phyloP scores from a whole-genome alignment of 257 asterid genomes.

The Eustoma russellianum region DNA sequence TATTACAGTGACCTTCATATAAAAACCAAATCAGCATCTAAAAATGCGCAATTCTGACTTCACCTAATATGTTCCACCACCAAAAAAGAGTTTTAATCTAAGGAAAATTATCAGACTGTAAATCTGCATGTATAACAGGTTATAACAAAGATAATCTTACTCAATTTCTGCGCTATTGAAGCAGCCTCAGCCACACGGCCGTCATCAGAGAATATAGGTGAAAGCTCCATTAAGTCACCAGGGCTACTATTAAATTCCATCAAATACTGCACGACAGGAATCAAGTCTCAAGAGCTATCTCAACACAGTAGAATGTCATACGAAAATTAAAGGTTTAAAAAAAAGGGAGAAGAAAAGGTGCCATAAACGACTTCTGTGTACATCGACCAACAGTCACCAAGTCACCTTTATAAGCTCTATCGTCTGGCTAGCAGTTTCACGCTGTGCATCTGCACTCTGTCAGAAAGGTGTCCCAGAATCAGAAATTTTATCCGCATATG shows the following conservation, averaged over 20 bases:
- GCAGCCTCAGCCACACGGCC: constrained; percentile 99
- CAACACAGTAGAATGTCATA: constrained; percentile 3
- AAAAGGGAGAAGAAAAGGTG: too few relatives aligned
- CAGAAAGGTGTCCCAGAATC: constrained; percentile 11
- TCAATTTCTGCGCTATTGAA: constrained; percentile 93
- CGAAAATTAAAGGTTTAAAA: background rate
- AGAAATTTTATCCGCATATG: background rate
- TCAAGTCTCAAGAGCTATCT: constrained; percentile 12
- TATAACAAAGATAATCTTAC: constrained; percentile 39
- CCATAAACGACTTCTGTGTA: background rate
- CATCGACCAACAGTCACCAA: constrained; percentile 32
- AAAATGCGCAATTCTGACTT: too few relatives aligned
- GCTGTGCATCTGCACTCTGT: constrained; percentile 98
- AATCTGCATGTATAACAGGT: background rate
- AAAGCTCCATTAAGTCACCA: constrained; percentile 96
- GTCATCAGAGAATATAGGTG: constrained; percentile 95
- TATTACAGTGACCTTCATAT: too few relatives aligned
- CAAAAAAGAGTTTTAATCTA: too few relatives aligned
- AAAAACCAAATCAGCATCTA: too few relatives aligned
- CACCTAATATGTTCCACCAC: too few relatives aligned
- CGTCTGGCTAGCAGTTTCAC: constrained; percentile 96
- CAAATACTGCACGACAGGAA: constrained; percentile 61
- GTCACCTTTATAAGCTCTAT: constrained; percentile 96
- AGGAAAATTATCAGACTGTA: too few relatives aligned
- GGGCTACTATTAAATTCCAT: constrained; percentile 99